phyloP scores from a whole-genome alignment of 2,329 filamentous ascomycete genomes.

The Aspergillus sp. region DNA sequence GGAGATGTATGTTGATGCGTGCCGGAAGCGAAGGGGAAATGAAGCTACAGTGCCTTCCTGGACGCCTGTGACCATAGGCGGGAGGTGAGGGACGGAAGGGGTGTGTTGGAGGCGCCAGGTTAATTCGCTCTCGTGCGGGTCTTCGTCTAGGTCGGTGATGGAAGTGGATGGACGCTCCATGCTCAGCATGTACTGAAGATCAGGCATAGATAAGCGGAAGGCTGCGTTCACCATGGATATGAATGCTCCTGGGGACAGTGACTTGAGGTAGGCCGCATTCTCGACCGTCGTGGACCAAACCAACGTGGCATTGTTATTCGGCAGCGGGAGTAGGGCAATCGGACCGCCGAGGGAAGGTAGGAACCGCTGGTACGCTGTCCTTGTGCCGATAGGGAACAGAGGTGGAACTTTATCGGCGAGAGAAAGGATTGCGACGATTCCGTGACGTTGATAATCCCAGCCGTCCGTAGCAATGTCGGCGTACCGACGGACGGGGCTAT shows the following conservation, averaged over 20 bases:
- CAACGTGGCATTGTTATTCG: slow-evolving; percentile 76
- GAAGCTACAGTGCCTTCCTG: slow-evolving; percentile 80
- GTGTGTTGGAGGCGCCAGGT: slow-evolving; percentile 80
- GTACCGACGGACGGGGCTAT: slow-evolving; percentile 88
- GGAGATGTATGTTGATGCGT: slow-evolving; percentile 89
- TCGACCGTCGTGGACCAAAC: slow-evolving; percentile 92
- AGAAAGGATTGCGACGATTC: slow-evolving; percentile 84
- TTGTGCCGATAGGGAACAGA: slow-evolving; percentile 45
- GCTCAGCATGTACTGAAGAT: slow-evolving; percentile 80
- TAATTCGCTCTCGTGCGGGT: slow-evolving; percentile 68
- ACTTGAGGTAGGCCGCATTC: slow-evolving; percentile 76
- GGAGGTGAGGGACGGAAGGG: slow-evolving; percentile 55
- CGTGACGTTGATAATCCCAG: slow-evolving; percentile 91
- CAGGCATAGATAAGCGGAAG: slow-evolving; percentile 76
- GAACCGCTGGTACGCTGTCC: slow-evolving; percentile 92
- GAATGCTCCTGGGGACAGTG: slow-evolving; percentile 70
- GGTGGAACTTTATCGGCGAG: slow-evolving; percentile 52
- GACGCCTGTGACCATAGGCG: slow-evolving; percentile 66
- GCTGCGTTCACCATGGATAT: slow-evolving; percentile 88
- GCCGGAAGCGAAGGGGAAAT: slow-evolving; percentile 86
- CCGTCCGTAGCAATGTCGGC: slow-evolving; percentile 81
- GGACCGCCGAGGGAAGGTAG: slow-evolving; percentile 76
- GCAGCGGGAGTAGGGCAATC: slow-evolving; percentile 85
- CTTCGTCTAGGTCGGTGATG: slow-evolving; percentile 25
- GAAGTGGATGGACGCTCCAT: slow-evolving; percentile 42